Evolutionary conservation across 495 filamentous ascomycete species (phyloP).

Genomic region (Lepraria neglecta): DNA sequence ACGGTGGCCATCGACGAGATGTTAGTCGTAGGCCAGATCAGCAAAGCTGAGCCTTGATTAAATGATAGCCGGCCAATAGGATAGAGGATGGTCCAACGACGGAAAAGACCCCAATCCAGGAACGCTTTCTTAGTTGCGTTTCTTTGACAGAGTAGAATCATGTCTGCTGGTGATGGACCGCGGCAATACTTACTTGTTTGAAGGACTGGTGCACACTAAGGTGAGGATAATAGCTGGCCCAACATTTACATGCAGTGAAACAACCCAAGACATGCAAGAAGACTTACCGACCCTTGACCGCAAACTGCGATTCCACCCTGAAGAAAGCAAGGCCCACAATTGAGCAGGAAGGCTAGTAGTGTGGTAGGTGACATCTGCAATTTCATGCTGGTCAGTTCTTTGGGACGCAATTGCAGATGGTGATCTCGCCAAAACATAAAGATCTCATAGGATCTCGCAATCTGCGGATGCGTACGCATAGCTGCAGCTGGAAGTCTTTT

Average conservation of each 20-base stretch:
- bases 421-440: slow-evolving; percentile 3
- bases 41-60: neutral
- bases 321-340: slow-evolving; percentile 1
- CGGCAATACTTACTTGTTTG: neutral
- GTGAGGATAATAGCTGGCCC: neutral
- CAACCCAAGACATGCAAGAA: slow-evolving; percentile 3
- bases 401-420: slow-evolving; percentile 3
- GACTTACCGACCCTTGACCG: neutral
- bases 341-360: slow-evolving; percentile 1
- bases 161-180: neutral
- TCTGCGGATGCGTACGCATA: slow-evolving; percentile 3
- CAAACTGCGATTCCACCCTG: neutral
- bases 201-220: neutral
- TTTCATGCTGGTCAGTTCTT: slow-evolving; percentile 4
- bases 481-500: slow-evolving; percentile 12
- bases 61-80: neutral
- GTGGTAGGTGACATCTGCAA: neutral
- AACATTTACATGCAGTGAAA: neutral
- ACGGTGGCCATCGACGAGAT: neutral
- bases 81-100: neutral
- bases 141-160: neutral
- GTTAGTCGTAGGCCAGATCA: neutral
- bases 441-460: neutral
- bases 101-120: neutral
- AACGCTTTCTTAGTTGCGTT: neutral